A percentile compares a stretch with the other conserved stretches of the same genome.
Conservation (phyloP, 2,329 filamentous ascomycete species). For the Sclerotinia subarctica region DNA sequence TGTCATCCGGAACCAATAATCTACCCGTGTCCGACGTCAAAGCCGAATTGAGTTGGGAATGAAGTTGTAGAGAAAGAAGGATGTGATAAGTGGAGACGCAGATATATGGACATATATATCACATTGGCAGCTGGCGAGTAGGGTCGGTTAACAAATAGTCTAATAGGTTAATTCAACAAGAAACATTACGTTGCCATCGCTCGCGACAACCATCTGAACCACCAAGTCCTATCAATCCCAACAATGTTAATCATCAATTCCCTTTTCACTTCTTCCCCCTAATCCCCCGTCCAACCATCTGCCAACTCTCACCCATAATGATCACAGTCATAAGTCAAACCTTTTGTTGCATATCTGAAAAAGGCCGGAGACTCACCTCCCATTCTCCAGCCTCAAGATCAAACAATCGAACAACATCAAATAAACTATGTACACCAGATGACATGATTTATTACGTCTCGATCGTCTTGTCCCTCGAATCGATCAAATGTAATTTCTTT, state of each 20-base stretch:
- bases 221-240: no score
- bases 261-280: neutral
- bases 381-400: neutral
- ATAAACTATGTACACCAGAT: neutral
- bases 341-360: constrained; percentile 6
- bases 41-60: neutral
- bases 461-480: neutral
- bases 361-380: neutral
- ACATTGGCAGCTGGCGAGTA: neutral
- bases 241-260: no score
- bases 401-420: neutral
- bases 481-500: neutral
- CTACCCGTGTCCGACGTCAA: neutral
- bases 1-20: no score
- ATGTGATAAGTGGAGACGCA: neutral
- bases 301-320: neutral
- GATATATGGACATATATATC: neutral
- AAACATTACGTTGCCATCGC: no score
- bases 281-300: neutral
- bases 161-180: neutral
- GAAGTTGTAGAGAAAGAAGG: neutral
- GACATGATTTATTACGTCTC: neutral
- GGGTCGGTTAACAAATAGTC: neutral
- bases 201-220: neutral
- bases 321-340: no score